These are phyloP conservation scores for Xylaria flabelliformis DNA, from an alignment of 495 filamentous ascomycete genomes.

Conservation along the genomic window DNA sequence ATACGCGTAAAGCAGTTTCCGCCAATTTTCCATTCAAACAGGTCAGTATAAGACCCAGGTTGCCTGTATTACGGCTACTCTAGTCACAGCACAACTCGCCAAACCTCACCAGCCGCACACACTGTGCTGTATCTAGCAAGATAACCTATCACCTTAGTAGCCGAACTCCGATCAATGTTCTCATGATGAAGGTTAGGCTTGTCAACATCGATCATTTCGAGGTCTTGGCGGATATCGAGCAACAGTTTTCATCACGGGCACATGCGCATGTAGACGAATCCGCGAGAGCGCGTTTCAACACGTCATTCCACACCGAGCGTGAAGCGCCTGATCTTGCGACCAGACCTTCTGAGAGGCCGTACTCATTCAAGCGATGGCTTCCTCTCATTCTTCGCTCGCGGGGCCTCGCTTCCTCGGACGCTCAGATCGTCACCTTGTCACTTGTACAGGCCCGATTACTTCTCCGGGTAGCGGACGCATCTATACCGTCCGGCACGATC, in stretches of 20 bases:
- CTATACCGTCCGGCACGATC: slow-evolving; percentile 27
- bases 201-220: slow-evolving; percentile 18
- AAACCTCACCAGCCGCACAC: not conserved
- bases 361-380: slow-evolving; percentile 38
- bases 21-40: not conserved
- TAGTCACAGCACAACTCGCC: not conserved
- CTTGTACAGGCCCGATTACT: slow-evolving; percentile 26
- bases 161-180: not conserved
- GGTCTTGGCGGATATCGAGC: slow-evolving; percentile 29
- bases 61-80: not conserved
- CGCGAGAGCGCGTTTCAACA: slow-evolving; percentile 32
- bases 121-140: not conserved
- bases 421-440: slow-evolving; percentile 30
- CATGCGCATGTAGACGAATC: slow-evolving; percentile 1
- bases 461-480: slow-evolving; percentile 24
- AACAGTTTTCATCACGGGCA: not conserved
- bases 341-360: slow-evolving; percentile 32
- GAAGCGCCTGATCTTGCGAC: slow-evolving; percentile 30
- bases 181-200: slow-evolving; percentile 17
- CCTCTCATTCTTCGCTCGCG: slow-evolving; percentile 34
- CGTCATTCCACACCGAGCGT: slow-evolving; percentile 31
- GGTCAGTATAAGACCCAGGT: not conserved
- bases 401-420: not conserved
- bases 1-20: not conserved
- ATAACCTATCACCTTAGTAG: not conserved